Evolutionary conservation across 1,284 basidiomycete species (phyloP).

Genomic region (Ustilago bromivora): DNA sequence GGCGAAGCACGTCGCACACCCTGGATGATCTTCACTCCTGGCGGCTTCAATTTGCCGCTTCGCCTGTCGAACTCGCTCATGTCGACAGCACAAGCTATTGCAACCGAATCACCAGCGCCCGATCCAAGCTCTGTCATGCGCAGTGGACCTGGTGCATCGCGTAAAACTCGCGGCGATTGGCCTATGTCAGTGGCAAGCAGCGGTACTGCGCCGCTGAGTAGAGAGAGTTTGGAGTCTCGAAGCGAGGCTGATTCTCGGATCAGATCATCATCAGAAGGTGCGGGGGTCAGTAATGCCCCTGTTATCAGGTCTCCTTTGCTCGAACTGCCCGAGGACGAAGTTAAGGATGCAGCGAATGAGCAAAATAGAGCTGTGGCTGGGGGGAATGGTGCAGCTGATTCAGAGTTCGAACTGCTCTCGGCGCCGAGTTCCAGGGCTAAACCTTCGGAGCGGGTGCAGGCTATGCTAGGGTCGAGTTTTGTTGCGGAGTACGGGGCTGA

Average conservation of each 20-base stretch:
- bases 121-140: slow-evolving; percentile 20
- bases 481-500: slow-evolving; percentile 38
- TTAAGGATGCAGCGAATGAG: neutral
- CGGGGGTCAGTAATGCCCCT: neutral
- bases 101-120: slow-evolving; percentile 18
- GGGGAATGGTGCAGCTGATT: neutral
- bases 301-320: slow-evolving; percentile 30
- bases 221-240: slow-evolving; percentile 25
- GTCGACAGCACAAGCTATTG: slow-evolving; percentile 21
- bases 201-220: slow-evolving; percentile 15
- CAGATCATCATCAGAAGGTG: slow-evolving; percentile 22
- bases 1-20: slow-evolving; percentile 39
- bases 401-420: slow-evolving; percentile 27
- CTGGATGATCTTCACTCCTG: slow-evolving; percentile 31
- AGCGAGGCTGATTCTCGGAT: slow-evolving; percentile 21
- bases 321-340: slow-evolving; percentile 31
- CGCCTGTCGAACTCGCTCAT: slow-evolving; percentile 46
- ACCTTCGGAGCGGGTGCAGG: slow-evolving; percentile 42
- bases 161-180: slow-evolving; percentile 39
- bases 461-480: slow-evolving; percentile 45
- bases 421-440: slow-evolving; percentile 7
- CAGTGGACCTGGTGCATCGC: slow-evolving; percentile 10
- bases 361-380: neutral
- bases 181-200: slow-evolving; percentile 45
- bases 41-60: slow-evolving; percentile 46